phyloP scores from a whole-genome alignment of 345 rosid genomes.

The Aegle marmelos region DNA sequence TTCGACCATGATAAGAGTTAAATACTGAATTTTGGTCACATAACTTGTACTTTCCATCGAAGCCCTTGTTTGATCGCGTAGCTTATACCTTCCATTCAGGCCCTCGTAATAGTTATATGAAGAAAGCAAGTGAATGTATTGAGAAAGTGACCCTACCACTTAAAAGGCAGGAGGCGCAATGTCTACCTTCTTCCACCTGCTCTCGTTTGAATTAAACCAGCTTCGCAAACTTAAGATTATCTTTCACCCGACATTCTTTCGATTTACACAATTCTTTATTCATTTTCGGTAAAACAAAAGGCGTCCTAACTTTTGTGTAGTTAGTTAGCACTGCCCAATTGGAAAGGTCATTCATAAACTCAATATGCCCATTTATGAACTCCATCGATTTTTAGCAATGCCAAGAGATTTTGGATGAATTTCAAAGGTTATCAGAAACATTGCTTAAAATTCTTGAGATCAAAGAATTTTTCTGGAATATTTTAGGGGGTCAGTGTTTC shows the following conservation, averaged over 20 bases:
- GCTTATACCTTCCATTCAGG: too few species aligned
- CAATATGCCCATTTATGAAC: neutral
- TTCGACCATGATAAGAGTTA: too few species aligned
- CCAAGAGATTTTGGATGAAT: neutral
- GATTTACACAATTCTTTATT: neutral
- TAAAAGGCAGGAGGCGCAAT: conserved; percentile 10
- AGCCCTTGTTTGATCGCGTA: too few species aligned
- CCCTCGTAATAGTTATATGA: too few species aligned
- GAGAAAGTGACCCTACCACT: conserved; percentile 1
- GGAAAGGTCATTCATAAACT: neutral
- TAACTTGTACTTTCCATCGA: too few species aligned
- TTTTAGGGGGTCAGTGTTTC: neutral
- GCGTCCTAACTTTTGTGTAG: neutral
- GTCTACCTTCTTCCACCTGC: conserved; percentile 19
- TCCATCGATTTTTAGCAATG: too few species aligned
- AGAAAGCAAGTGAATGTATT: neutral
- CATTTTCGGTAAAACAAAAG: neutral
- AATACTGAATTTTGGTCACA: too few species aligned
- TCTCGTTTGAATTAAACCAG: conserved; percentile 4
- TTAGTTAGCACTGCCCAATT: neutral
- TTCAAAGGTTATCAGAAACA: neutral
- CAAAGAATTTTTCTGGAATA: neutral
- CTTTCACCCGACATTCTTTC: conserved; percentile 27
- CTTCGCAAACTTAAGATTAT: neutral
- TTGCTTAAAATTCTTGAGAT: neutral